phyloP scores from a whole-genome alignment of 441 rosid genomes.

The Rhodomyrtus psidioides region DNA sequence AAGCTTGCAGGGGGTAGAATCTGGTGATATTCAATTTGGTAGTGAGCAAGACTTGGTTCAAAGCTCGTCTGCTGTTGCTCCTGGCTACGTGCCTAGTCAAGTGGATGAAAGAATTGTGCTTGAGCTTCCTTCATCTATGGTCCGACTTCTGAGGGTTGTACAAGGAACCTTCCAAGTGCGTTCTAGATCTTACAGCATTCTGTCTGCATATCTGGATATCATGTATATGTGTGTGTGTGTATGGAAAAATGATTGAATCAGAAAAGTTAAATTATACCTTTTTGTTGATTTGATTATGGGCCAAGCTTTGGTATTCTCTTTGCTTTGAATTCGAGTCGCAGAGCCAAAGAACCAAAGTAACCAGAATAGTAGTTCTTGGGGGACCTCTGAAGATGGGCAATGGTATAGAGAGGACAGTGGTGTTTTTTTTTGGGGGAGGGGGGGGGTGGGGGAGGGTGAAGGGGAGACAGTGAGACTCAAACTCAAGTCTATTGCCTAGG shows the following conservation, averaged over 20 bases:
- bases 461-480: neutral
- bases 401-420: neutral
- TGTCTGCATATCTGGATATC: neutral
- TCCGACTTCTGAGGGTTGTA: constrained; percentile 79
- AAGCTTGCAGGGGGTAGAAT: constrained; percentile 35
- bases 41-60: constrained; percentile 42
- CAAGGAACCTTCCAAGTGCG: constrained; percentile 96
- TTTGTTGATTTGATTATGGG: neutral
- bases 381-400: neutral
- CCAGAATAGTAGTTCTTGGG: neutral
- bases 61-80: constrained; percentile 56
- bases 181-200: neutral
- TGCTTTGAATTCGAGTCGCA: neutral
- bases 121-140: constrained; percentile 97
- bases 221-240: neutral
- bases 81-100: constrained; percentile 92
- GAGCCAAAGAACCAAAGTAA: neutral
- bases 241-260: neutral
- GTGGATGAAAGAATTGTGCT: constrained; percentile 86
- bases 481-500: neutral
- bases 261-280: neutral
- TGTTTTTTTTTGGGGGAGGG: neutral
- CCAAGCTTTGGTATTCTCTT: neutral
- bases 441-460: no score
- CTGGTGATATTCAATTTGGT: constrained; percentile 39